These are phyloP conservation scores for Trichoderma breve DNA, from an alignment of 2,329 filamentous ascomycete species.

Conservation along the genomic window DNA sequence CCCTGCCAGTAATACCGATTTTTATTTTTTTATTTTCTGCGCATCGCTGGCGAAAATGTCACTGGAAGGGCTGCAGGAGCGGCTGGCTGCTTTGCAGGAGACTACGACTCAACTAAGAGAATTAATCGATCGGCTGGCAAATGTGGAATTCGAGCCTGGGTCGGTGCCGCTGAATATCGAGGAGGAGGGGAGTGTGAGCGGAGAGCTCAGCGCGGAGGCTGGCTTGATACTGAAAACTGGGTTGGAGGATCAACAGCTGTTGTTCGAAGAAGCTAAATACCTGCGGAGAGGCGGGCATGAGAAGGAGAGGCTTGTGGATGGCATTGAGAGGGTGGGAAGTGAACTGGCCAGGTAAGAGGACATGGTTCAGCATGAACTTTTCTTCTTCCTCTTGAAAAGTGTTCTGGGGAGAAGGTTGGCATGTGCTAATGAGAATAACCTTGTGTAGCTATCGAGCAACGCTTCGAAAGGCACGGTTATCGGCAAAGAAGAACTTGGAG, in stretches of 20 bases:
- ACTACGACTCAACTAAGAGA: conserved; percentile 56
- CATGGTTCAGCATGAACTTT: neutral
- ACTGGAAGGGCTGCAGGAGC: conserved; percentile 60
- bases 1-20: neutral
- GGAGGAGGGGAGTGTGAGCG: conserved; percentile 54
- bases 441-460: conserved; percentile 53
- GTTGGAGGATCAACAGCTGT: conserved; percentile 78
- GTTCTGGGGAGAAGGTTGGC: neutral
- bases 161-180: conserved; percentile 51
- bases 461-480: conserved; percentile 79
- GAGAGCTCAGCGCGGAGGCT: conserved; percentile 79
- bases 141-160: conserved; percentile 58
- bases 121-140: conserved; percentile 59
- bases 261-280: conserved; percentile 76
- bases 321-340: conserved; percentile 62
- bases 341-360: conserved; percentile 67
- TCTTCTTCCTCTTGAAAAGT: neutral
- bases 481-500: conserved; percentile 72
- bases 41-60: conserved; percentile 43
- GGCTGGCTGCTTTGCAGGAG: conserved; percentile 59
- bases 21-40: neutral
- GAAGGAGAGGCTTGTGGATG: conserved; percentile 63
- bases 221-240: conserved; percentile 72
- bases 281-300: conserved; percentile 56
- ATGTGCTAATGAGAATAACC: neutral